Evolutionary conservation across 1,284 basidiomycete species (phyloP), one percentile per base, ranked within the genome.

Genomic region (Pseudozyma sp.): DNA sequence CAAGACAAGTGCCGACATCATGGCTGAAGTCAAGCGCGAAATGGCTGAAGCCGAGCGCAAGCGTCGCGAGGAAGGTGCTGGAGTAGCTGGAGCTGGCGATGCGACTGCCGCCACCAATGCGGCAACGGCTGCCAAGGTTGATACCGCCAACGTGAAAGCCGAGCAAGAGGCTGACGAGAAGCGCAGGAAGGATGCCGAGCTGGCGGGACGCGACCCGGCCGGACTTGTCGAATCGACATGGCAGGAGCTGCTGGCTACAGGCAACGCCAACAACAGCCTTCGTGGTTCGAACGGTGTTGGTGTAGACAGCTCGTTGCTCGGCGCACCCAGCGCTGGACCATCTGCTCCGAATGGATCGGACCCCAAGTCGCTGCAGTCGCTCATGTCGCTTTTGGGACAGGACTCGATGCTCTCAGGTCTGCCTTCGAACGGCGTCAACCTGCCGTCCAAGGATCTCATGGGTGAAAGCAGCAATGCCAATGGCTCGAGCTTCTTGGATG

Each of bases 21-120:
- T 83, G 78, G 79, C 77, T 16, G 78, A 79, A 59, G 80, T 81
- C 54, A 81, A 81, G 52, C 77, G 77, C 19, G 80, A 83, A 58
- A 76, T 77, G 60, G 80, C 80, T 18, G 73, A 77, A 35, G 78
- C 70, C 12, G 72, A 77, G 49, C 71, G 71, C 44, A 74, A 74
- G 59, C 68, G 69, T n/a, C 61, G 70, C 47, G 71, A 74, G 49
- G 63, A 64, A 40, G 63, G 64, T 14, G 35, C 55, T 19, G 70
- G 56, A 40, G 25, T 3, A 3, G 39, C 39, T n/a, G 52, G 60
- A 12, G 51, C 38, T 36, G 50, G 38, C n/a, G 59, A 35, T 34
- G 57, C 55, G 6, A 51, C 64, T 36, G 67, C 67, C 3, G 50
- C 48, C 19, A 51, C 59, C 47, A 52, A 43, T 8, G 61, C 48